Conservation (phyloP, 2,329 filamentous ascomycete genomes). For the Nigrospora osmanthi region DNA sequence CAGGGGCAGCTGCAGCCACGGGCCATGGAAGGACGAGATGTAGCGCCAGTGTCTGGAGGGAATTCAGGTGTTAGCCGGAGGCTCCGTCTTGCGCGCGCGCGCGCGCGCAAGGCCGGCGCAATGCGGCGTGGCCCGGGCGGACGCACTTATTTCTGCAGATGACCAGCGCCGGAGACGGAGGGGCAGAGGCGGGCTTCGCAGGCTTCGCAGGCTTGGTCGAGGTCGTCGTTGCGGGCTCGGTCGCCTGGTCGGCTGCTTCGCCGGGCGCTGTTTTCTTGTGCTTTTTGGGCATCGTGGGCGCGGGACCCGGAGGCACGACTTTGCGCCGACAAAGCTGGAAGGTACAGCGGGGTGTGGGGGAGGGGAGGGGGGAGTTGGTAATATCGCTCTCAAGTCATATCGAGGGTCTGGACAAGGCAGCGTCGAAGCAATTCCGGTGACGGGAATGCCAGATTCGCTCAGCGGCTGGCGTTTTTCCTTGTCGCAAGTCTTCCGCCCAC, state of each 20-base stretch:
- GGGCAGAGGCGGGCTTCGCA: slow-evolving; percentile 8
- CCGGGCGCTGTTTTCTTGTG: slow-evolving; percentile 28
- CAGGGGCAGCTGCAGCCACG: slow-evolving; percentile 73
- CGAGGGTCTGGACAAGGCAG: no score
- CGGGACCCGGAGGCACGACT: background rate
- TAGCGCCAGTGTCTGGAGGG: slow-evolving; percentile 68
- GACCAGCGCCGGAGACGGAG: slow-evolving; percentile 37
- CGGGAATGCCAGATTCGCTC: no score
- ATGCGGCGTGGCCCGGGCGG: background rate
- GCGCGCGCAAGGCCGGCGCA: slow-evolving; percentile 6
- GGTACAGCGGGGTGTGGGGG: no score
- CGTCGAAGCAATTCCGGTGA: no score
- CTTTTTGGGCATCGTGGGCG: slow-evolving; percentile 37
- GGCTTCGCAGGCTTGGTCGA: slow-evolving; percentile 10
- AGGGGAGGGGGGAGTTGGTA: no score
- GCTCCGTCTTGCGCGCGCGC: background rate
- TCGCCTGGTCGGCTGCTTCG: slow-evolving; percentile 14
- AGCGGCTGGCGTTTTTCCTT: no score
- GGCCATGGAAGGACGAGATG: slow-evolving; percentile 75
- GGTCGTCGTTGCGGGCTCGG: slow-evolving; percentile 14
- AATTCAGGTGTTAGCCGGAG: slow-evolving; percentile 1
- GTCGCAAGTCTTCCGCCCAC: no score
- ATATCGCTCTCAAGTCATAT: no score
- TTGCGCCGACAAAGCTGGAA: background rate
- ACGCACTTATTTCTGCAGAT: slow-evolving; percentile 65